Conservation (phyloP, 805 yeast species). For the Nakazawaea holstii region DNA sequence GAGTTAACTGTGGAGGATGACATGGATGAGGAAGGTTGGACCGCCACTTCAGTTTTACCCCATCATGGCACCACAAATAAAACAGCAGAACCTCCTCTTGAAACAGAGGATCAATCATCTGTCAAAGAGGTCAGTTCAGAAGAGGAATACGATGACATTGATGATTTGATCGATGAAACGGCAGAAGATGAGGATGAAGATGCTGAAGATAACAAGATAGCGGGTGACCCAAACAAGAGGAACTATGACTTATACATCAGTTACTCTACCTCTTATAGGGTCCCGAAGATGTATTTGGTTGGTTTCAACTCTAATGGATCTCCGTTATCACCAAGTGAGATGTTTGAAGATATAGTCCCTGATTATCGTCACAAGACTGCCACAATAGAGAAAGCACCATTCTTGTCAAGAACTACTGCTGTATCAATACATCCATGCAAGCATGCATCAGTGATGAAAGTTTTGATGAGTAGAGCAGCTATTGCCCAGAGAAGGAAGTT, state of each 20-base stretch:
- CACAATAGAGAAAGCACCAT: conserved; percentile 91
- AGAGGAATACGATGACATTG: conserved; percentile 35
- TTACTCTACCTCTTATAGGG: conserved; percentile 91
- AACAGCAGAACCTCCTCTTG: conserved; percentile 11
- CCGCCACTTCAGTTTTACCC: conserved; percentile 28
- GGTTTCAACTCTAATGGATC: conserved; percentile 82
- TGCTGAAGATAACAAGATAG: conserved; percentile 26
- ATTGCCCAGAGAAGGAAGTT: conserved; percentile 32
- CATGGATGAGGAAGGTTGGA: conserved; percentile 57
- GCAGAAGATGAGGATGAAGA: conserved; percentile 37
- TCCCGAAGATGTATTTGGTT: conserved; percentile 88
- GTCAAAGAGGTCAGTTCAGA: conserved; percentile 26
- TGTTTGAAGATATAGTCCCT: conserved; percentile 91
- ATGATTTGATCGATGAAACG: conserved; percentile 28
- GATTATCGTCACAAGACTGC: conserved; percentile 96
- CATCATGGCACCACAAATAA: conserved; percentile 18
- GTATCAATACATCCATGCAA: conserved; percentile 95
- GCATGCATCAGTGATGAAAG: conserved; percentile 92
- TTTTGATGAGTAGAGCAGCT: conserved; percentile 71
- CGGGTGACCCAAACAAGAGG: conserved; percentile 40
- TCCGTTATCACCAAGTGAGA: conserved; percentile 80
- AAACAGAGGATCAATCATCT: conserved; percentile 13
- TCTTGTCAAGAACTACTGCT: conserved; percentile 64
- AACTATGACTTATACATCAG: conserved; percentile 86
- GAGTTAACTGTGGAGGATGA: conserved; percentile 24